Conservation (phyloP, 441 rosid species). For the Arabidopsis lyrata region DNA sequence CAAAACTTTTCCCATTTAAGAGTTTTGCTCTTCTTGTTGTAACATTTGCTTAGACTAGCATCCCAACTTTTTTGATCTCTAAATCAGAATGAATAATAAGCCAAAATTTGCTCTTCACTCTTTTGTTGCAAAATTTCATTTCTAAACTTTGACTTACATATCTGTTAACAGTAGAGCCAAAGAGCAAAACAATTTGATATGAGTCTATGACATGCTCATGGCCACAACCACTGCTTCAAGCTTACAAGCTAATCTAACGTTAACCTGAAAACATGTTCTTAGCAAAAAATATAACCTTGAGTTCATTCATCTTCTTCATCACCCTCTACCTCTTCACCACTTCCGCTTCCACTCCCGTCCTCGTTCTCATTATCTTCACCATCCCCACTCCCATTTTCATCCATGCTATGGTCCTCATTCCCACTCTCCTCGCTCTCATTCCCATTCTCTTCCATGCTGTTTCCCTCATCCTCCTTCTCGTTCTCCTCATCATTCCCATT, state of each 20-base stretch:
- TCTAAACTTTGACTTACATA: constrained; percentile 1
- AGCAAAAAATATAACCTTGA: not conserved
- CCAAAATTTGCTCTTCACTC: not conserved
- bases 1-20: not conserved
- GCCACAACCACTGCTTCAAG: constrained; percentile 11
- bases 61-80: not conserved
- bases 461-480: constrained; percentile 7
- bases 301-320: constrained; percentile 38
- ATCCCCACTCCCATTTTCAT: constrained; percentile 19
- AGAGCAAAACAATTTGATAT: not conserved
- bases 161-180: not conserved
- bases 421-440: not conserved
- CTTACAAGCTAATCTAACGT: constrained; percentile 20
- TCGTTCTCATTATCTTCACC: constrained; percentile 19
- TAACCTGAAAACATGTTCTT: constrained; percentile 21
- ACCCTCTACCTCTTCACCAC: constrained; percentile 24
- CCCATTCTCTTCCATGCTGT: constrained; percentile 16
- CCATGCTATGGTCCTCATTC: constrained; percentile 20
- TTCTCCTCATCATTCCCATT: constrained; percentile 23
- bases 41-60: constrained; percentile 24
- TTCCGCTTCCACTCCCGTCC: not conserved
- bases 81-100: constrained; percentile 15
- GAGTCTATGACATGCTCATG: not conserved
- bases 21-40: constrained; percentile 34
- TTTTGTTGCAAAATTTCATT: not conserved